A percentile compares a stretch with the other conserved stretches of the same genome.
These are phyloP conservation scores for Meyerozyma carpophila DNA, from an alignment of 1,139 yeast genomes.

Conservation along the genomic window DNA sequence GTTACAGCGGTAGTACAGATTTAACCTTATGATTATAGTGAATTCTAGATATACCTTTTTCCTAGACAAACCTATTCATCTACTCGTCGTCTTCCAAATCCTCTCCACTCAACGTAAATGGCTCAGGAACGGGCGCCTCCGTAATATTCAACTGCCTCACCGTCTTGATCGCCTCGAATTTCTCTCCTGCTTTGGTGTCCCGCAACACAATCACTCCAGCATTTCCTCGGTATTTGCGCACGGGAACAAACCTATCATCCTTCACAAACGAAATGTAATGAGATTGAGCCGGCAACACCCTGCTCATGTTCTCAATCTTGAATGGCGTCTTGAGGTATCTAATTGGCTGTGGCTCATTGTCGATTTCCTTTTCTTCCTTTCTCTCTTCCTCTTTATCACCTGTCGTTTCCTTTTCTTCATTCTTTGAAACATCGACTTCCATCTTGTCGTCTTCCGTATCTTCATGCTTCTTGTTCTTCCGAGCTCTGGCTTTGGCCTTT, in stretches of 20 bases:
- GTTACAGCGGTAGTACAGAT: conserved; percentile 15
- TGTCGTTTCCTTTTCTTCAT: conserved; percentile 9
- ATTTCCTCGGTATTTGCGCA: conserved; percentile 71
- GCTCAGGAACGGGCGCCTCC: conserved; percentile 90
- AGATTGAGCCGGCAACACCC: conserved; percentile 90
- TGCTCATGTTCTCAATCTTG: conserved; percentile 69
- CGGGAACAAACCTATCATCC: conserved; percentile 76
- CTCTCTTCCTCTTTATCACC: conserved; percentile 12
- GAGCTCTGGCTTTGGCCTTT: conserved; percentile 88
- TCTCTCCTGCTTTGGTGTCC: conserved; percentile 66
- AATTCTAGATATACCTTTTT: neutral
- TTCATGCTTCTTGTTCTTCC: conserved; percentile 52
- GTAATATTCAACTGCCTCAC: conserved; percentile 75
- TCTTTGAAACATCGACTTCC: conserved; percentile 23
- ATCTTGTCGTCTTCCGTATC: conserved; percentile 30
- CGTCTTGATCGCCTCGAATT: conserved; percentile 69
- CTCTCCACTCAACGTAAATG: conserved; percentile 61
- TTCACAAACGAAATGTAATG: conserved; percentile 74
- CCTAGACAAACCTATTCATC: conserved; percentile 2
- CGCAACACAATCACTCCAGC: conserved; percentile 78
- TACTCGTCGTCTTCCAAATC: conserved; percentile 37
- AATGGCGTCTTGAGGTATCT: conserved; percentile 57
- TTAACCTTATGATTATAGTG: neutral
- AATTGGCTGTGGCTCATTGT: conserved; percentile 24
- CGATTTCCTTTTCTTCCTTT: conserved; percentile 23